Evolutionary conservation across 1,284 basidiomycete genomes (phyloP).

Genomic region (Cystobasidium pallidum): DNA sequence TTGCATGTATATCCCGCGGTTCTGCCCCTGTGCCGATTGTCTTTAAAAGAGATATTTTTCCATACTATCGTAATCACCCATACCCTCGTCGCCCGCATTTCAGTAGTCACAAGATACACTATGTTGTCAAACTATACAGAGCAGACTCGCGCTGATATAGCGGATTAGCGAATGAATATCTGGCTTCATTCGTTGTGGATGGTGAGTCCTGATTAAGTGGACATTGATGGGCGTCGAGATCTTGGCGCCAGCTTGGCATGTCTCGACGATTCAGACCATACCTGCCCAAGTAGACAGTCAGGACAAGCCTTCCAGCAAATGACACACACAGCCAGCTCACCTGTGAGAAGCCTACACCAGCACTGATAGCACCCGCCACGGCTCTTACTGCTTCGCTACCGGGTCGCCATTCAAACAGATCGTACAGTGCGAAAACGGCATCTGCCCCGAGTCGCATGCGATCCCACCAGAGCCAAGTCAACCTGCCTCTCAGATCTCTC

Average conservation of each 20-base stretch:
- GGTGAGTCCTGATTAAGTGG: not conserved
- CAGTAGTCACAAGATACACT: not conserved
- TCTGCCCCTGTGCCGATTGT: not conserved
- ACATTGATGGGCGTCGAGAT: conserved; percentile 17
- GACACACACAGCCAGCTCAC: not conserved
- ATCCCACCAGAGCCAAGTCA: conserved; percentile 45
- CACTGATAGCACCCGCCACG: conserved; percentile 33
- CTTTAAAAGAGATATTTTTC: not conserved
- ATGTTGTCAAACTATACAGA: not conserved
- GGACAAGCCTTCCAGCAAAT: not conserved
- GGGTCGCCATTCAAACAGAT: conserved; percentile 41
- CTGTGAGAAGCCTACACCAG: conserved; percentile 39
- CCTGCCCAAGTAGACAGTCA: not conserved
- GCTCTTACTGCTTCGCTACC: conserved; percentile 44
- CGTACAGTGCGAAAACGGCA: conserved; percentile 42
- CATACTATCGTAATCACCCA: not conserved
- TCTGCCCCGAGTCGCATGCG: conserved; percentile 37
- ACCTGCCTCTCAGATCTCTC: conserved; percentile 34
- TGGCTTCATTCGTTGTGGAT: not conserved
- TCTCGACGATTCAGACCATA: conserved; percentile 40
- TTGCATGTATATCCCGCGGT: not conserved
- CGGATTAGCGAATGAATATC: too few species aligned
- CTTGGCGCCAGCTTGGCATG: conserved; percentile 8
- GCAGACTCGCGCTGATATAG: not conserved
- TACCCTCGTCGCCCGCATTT: not conserved